These are phyloP conservation scores for Ophiorrhiza pumila DNA, from an alignment of 257 asterid genomes.

Conservation along the genomic window DNA sequence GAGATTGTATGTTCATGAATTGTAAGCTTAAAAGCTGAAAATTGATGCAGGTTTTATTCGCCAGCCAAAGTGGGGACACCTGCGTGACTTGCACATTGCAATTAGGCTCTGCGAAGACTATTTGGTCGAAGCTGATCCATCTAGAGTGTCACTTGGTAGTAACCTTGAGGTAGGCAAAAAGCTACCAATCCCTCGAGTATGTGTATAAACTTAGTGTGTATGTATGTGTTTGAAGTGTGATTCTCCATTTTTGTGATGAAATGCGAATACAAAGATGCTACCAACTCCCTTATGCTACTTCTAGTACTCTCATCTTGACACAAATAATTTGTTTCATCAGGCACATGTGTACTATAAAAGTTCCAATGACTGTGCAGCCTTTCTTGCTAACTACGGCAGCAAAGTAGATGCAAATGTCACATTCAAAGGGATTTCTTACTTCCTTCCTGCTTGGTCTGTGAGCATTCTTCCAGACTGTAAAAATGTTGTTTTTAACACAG, in stretches of 20 bases:
- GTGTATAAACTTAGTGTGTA: too few relatives aligned
- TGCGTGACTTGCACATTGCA: conserved; percentile 65
- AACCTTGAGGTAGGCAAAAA: conserved; percentile 57
- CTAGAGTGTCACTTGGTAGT: conserved; percentile 51
- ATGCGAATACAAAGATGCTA: too few relatives aligned
- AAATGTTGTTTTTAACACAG: conserved; percentile 69
- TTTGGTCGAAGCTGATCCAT: conserved; percentile 55
- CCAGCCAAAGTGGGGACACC: conserved; percentile 85
- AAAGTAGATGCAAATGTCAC: conserved; percentile 51
- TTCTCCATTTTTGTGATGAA: background rate
- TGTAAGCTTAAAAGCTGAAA: conserved; percentile 9
- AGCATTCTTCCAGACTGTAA: conserved; percentile 82
- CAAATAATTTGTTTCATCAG: conserved; percentile 33
- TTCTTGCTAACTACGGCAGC: conserved; percentile 71
- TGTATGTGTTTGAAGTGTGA: background rate
- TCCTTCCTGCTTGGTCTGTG: conserved; percentile 87
- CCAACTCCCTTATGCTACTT: background rate
- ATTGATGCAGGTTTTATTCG: conserved; percentile 50
- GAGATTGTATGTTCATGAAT: background rate
- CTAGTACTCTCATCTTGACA: background rate
- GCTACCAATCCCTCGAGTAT: background rate
- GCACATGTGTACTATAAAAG: conserved; percentile 69
- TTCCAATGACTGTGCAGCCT: conserved; percentile 64
- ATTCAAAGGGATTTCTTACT: conserved; percentile 60
- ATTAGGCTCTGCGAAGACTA: conserved; percentile 69